A percentile compares a stretch with the other conserved stretches of the same genome.
Conservation (phyloP, 306 rosid species). For the Abrus precatorius region DNA sequence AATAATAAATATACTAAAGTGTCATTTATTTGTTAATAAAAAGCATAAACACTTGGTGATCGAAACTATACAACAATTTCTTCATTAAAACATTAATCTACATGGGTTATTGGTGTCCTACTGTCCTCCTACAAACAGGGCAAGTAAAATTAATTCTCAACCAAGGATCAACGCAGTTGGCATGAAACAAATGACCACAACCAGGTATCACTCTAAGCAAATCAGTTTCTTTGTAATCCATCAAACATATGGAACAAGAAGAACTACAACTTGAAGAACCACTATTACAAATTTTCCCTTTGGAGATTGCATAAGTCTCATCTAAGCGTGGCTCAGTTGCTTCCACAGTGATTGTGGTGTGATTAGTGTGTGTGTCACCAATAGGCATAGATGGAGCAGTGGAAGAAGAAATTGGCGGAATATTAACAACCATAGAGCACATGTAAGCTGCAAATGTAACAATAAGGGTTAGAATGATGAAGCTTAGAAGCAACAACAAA, state of each 20-base stretch:
- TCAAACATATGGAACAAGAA: conserved; percentile 60
- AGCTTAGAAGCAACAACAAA: conserved; percentile 3
- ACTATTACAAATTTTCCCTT: background rate
- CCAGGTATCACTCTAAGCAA: conserved; percentile 57
- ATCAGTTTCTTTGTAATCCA: conserved; percentile 66
- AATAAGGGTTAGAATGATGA: conserved; percentile 29
- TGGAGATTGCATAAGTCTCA: conserved; percentile 12
- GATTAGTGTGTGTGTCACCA: conserved; percentile 28
- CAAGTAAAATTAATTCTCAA: conserved; percentile 59
- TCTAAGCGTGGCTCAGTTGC: conserved; percentile 23
- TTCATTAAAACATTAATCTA: too few species aligned
- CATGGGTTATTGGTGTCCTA: background rate
- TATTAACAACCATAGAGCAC: background rate
- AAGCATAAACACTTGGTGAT: too few species aligned
- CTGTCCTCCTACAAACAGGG: conserved; percentile 60
- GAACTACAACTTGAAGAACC: conserved; percentile 36
- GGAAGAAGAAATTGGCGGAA: background rate
- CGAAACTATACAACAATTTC: too few species aligned
- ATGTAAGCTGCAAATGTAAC: conserved; percentile 25
- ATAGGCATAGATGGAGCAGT: background rate
- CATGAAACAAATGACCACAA: conserved; percentile 72
- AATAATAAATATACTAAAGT: too few species aligned
- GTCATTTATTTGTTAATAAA: too few species aligned
- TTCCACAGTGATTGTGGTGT: conserved; percentile 30
- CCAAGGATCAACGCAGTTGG: conserved; percentile 69